These are phyloP conservation scores for Hemileccinum rubropunctum DNA, from an alignment of 768 basidiomycete species.

Conservation along the genomic window DNA sequence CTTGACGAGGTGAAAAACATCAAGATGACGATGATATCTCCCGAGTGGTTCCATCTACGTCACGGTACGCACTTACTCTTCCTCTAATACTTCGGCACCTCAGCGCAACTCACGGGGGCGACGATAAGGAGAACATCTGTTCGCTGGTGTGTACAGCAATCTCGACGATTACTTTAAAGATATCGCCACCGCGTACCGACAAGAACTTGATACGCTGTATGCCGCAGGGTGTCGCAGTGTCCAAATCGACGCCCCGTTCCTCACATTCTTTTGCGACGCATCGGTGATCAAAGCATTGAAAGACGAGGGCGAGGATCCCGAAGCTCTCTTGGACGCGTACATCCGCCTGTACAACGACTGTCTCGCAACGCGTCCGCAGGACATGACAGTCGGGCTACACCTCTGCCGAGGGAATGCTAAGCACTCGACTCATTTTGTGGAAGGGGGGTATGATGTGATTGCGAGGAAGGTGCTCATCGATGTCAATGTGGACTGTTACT, in stretches of 20 bases:
- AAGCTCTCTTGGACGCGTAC: constrained; percentile 63
- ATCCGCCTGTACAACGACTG: constrained; percentile 40
- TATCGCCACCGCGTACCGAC: constrained; percentile 44
- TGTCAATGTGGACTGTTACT: constrained; percentile 43
- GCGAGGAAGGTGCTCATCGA: constrained; percentile 44
- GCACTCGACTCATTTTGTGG: constrained; percentile 38
- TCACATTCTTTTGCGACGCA: constrained; percentile 66
- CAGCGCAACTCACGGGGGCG: not conserved
- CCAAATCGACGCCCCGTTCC: constrained; percentile 47
- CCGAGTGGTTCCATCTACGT: constrained; percentile 69
- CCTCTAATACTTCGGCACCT: too few relatives aligned
- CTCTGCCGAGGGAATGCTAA: constrained; percentile 40
- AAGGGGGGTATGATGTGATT: constrained; percentile 45
- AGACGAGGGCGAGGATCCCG: constrained; percentile 57
- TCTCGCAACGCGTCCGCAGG: constrained; percentile 35
- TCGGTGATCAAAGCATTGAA: constrained; percentile 54
- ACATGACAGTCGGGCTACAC: constrained; percentile 43
- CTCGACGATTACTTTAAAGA: constrained; percentile 48
- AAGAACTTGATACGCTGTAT: constrained; percentile 45
- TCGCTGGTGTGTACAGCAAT: constrained; percentile 17
- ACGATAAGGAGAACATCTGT: constrained; percentile 23
- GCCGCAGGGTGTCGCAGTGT: constrained; percentile 41
- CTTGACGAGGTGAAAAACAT: constrained; percentile 63
- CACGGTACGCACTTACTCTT: constrained; percentile 43
- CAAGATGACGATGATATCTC: constrained; percentile 71